Base-by-base conservation (phyloP, 164 flowering plant genomes). In the Nymphaea colorata region DNA sequence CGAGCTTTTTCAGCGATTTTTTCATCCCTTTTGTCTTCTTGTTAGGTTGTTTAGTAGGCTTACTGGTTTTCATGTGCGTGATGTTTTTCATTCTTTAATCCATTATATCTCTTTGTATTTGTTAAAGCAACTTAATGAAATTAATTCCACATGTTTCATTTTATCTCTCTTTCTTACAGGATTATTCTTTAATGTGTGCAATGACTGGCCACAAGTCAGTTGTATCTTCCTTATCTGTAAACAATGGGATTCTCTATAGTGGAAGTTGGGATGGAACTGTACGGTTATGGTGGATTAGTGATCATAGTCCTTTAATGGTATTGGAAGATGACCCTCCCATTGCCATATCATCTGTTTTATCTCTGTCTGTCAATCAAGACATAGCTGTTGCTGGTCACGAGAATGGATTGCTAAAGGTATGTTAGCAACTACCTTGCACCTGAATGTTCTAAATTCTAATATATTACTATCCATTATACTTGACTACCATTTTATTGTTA, bases 231-330 rank as follows among this genome's bases (percentile, higher is more conserved):
- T 72, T 94, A 67, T 79, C 77, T 42, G 82, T 84, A 66, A 68
- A 79, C 65, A 73, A 82, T 72, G 95, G 92, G 55, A 82, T 90
- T 73, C 92, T 94, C 55, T 94, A 91, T 64, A 94, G 99, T 81
- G 99, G 99, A n/a, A 91, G 99, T 68, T 91, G 95, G 96, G 99
- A 94, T 77, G 99, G 99, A 74, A 90, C 93, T 10, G 75, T 94
- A 51, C 83, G 92, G 14, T 73, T 94, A 67, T 94, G 99, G 99
- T 84, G 80, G 77, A 84, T 91, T 42, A 75, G 76, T 72, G 89
- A 91, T 77, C 99, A 91, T 68, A 86, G 83, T 78, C 85, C 88
- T 62, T 67, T 94, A 81, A 66, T 91, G 15, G 96, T 90, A 4
- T 72, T 94, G 67, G 96, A 84, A 64, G 93, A 90, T 61, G 90